Evolutionary conservation across 2,329 filamentous ascomycete species (phyloP), one percentile per base, ranked within the genome.

Genomic region (Epichloe brachyelytri): DNA sequence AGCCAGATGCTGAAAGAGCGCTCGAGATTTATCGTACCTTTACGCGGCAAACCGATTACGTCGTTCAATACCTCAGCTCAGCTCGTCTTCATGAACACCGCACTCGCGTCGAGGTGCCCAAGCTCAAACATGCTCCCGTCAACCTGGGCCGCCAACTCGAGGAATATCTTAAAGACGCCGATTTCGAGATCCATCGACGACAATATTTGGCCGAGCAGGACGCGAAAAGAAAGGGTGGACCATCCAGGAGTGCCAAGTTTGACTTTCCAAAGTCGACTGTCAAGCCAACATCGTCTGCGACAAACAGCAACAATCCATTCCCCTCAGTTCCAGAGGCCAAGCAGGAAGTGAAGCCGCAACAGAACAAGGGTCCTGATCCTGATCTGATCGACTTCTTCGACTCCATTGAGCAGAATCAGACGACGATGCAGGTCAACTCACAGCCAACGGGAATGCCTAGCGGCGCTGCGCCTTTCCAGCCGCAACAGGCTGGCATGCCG

Each of bases 361-460:
- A 70, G 3, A 65, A 69, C 37, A 88, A 85, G 66, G 82, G 78
- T 2, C 81, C 83, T 30, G 82, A 79, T 58, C 81, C 83, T 30
- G 86, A 94, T 71, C 74, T 94, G 54, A 97, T 95, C 63, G 93
- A 91, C 71, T 96, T 95, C 68, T 95, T 95, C 65, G 91, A 85
- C 62, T 90, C 88, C 5, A 95, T 95, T 60, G 90, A 96, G 62
- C 82, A 88, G 63, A 89, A 90, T 56, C 88, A 93, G 65, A 86
- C 86, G 48, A 74, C 83, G 1, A 79, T 87, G 75, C 74, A 76
- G 56, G 61, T 72, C 17, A 66, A 68, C 39, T 55, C 66, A 1
- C 69, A 70, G 49, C 63, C 64, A 38, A 58, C 56, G n/a, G 60
- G 54, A 20, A 60, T 61, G 26, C 64, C 68, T 38, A 65, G 51